Evolutionary conservation across 1,139 yeast species (phyloP).

Genomic region (Yamadazyma oceani): DNA sequence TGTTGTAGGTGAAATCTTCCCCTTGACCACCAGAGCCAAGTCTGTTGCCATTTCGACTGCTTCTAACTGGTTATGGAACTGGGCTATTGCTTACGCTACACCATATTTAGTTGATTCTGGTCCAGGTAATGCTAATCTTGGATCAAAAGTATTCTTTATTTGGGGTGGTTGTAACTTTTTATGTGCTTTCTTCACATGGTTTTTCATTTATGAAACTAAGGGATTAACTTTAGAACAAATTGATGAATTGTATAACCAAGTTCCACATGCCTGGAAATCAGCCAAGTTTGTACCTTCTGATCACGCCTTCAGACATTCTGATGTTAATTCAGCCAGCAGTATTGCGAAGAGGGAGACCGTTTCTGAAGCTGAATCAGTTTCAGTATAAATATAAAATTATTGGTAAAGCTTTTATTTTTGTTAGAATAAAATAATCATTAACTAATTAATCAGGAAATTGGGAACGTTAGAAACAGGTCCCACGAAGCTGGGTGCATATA

Average conservation of each 20-base stretch:
- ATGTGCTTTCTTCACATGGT: conserved; percentile 54
- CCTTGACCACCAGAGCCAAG: conserved; percentile 75
- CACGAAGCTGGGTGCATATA: too few species aligned
- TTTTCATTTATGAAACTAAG: conserved; percentile 63
- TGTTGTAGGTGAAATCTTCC: conserved; percentile 74
- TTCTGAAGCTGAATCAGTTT: conserved; percentile 10
- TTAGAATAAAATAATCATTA: too few species aligned
- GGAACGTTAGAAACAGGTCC: too few species aligned
- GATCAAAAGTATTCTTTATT: conserved; percentile 49
- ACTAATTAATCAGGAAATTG: too few species aligned
- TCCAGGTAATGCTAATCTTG: conserved; percentile 56
- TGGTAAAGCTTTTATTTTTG: too few species aligned
- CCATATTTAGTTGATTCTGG: conserved; percentile 69
- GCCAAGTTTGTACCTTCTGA: conserved; percentile 29
- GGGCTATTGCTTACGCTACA: conserved; percentile 72
- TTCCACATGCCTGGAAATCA: conserved; percentile 34
- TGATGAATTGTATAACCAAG: conserved; percentile 61
- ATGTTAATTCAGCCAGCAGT: conserved; percentile 5
- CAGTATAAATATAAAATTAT: too few species aligned
- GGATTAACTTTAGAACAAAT: conserved; percentile 67
- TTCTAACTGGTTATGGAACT: conserved; percentile 79
- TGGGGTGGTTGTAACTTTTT: conserved; percentile 67
- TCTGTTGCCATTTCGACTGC: conserved; percentile 77
- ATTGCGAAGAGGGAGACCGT: conserved; percentile 8
- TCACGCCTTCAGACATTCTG: conserved; percentile 29